These are phyloP conservation scores for Apiotrichum laibachii DNA, from an alignment of 1,284 basidiomycete genomes.

Conservation along the genomic window DNA sequence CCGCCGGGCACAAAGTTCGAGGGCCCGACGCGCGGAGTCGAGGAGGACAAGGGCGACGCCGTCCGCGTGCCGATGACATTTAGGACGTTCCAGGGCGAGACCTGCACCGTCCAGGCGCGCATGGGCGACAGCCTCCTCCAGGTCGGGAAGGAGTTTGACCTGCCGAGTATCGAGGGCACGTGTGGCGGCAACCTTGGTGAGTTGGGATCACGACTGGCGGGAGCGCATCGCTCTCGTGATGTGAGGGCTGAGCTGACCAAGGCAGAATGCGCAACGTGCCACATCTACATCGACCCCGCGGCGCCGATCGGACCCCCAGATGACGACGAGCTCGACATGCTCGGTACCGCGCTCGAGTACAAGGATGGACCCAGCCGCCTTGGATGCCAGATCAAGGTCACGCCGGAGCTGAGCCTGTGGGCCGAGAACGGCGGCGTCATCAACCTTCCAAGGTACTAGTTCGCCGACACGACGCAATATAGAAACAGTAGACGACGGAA, in stretches of 20 bases:
- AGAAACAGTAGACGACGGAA: too few relatives aligned
- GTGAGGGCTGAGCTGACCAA: not conserved
- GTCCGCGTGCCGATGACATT: conserved; percentile 30
- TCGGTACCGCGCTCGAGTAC: conserved; percentile 45
- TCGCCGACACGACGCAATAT: not conserved
- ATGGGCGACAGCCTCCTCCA: conserved; percentile 45
- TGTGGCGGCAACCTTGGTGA: conserved; percentile 51
- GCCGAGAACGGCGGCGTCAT: conserved; percentile 38
- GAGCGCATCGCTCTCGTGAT: not conserved
- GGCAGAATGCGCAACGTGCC: conserved; percentile 52
- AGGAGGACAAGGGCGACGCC: not conserved
- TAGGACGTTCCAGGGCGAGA: conserved; percentile 38
- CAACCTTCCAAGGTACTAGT: conserved; percentile 38
- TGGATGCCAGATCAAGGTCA: conserved; percentile 50
- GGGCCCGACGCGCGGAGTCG: not conserved
- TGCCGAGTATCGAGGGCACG: conserved; percentile 50
- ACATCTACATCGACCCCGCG: conserved; percentile 38
- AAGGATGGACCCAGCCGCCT: conserved; percentile 42
- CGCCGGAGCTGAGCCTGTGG: conserved; percentile 42
- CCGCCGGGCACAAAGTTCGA: conserved; percentile 1
- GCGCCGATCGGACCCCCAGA: conserved; percentile 35
- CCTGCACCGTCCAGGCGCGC: conserved; percentile 26
- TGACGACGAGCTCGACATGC: conserved; percentile 51
- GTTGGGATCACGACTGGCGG: too few relatives aligned
- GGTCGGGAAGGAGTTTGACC: conserved; percentile 39